Conservation (phyloP, 73 alveolate species). For the Tetrahymena thermophila region DNA sequence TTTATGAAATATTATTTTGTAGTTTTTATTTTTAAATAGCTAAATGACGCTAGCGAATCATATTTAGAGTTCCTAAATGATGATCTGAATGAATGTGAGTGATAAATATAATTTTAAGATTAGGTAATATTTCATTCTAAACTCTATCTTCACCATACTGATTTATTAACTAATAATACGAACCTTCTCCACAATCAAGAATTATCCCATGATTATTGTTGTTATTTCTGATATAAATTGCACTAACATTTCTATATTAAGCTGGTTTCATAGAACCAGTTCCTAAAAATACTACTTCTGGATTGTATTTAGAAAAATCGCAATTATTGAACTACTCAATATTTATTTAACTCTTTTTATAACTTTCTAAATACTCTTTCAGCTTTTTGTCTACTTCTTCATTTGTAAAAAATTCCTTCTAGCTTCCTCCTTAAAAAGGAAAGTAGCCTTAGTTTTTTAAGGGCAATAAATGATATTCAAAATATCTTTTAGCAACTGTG, state of each 20-base stretch:
- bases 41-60: conserved; percentile 22
- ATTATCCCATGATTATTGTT: conserved; percentile 13
- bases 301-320: not conserved
- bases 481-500: not conserved
- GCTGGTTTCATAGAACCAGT: conserved; percentile 45
- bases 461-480: not conserved
- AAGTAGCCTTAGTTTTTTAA: not conserved
- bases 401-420: not conserved
- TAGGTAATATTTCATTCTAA: conserved; percentile 49
- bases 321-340: not conserved
- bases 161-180: conserved; percentile 11
- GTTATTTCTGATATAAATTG: conserved; percentile 6
- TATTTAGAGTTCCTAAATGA: conserved; percentile 82
- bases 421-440: not conserved
- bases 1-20: conserved; percentile 52
- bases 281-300: conserved; percentile 20
- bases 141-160: conserved; percentile 1
- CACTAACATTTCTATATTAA: conserved; percentile 35
- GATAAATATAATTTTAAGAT: conserved; percentile 65
- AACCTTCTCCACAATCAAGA: conserved; percentile 49
- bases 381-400: not conserved
- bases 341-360: not conserved
- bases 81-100: conserved; percentile 96
- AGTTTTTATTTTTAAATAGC: not conserved
- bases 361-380: not conserved